Evolutionary conservation across 306 rosid genomes (phyloP), one percentile per base, ranked within the genome.

Genomic region (Sindora glabra): DNA sequence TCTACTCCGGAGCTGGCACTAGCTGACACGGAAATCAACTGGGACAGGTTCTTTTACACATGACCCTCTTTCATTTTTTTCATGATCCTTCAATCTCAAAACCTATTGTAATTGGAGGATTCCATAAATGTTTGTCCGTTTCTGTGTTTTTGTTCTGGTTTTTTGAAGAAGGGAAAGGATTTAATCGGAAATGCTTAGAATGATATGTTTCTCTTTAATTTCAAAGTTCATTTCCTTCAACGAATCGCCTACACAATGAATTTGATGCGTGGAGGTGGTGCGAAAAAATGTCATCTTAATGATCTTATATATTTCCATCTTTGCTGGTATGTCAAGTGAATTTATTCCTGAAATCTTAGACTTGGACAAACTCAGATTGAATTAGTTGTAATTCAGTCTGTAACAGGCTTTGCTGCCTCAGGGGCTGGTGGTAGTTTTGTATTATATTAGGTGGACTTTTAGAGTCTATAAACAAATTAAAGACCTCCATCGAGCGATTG

Each of bases 21-120:
- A 0, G 71, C 88, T 7, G 94, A 90, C 42, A 84, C 94, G 15
- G 84, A 90, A 24, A 68, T 90, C 76, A 82, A 90, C 72, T 90
- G 97, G 97, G 71, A 74, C 79, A 86, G 97, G 97, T 84, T 48
- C 8, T 27, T 17, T 6, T 5, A 5, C 11, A 8, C 3, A 16
- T 1, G 5, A 23, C 4, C 53, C 2, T 6, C 2, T 9, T 19
- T 25, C 10, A 12, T 36, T 21, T 22, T 10, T 3, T 9, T 5
- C 5, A 6, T 11, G 1, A 33, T 8, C n/a, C 5, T 27, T 37
- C 26, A 10, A n/a, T 34, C 53, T 48, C 4, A 7, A 1, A n/a
- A n/a, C n/a, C n/a, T n/a, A n/a, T n/a, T n/a, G n/a, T n/a, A n/a
- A n/a, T n/a, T n/a, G 5, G 16, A 8, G 14, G 47, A 12, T 10